Evolutionary conservation across 2,329 filamentous ascomycete species (phyloP).

Genomic region (Arthrobotrys entomopaga): DNA sequence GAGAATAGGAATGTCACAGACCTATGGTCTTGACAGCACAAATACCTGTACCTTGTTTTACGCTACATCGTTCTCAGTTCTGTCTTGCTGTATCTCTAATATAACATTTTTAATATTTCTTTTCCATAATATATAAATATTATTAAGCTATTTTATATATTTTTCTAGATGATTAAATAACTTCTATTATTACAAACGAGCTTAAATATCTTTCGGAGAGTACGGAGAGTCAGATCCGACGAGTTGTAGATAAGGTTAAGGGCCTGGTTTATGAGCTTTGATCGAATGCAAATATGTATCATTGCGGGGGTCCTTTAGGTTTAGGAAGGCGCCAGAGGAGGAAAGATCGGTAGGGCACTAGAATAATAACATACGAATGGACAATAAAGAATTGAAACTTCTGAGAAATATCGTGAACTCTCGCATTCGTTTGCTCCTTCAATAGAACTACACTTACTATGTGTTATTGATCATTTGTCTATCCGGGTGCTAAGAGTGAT

Average conservation of each 20-base stretch:
- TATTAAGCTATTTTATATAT: too few species aligned
- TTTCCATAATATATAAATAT: too few species aligned
- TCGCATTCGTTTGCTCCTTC: not conserved
- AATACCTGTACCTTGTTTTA: too few species aligned
- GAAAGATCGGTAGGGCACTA: not conserved
- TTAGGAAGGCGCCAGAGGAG: not conserved
- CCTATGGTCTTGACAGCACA: too few species aligned
- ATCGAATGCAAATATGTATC: slow-evolving; percentile 1
- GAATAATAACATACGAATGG: slow-evolving; percentile 1
- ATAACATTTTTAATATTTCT: too few species aligned
- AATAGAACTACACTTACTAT: slow-evolving; percentile 1
- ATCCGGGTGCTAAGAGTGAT: not conserved
- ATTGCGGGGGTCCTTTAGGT: not conserved
- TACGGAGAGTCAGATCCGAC: slow-evolving; percentile 33
- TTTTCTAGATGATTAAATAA: too few species aligned
- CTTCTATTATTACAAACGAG: too few species aligned
- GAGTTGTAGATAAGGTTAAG: slow-evolving; percentile 51
- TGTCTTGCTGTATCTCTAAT: too few species aligned
- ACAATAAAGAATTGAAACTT: slow-evolving; percentile 1
- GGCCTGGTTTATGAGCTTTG: slow-evolving; percentile 9
- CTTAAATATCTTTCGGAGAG: slow-evolving; percentile 42
- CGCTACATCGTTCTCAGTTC: too few species aligned
- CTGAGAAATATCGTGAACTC: not conserved
- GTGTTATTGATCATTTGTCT: slow-evolving; percentile 1
- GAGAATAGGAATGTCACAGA: too few species aligned